Conservation (phyloP, 2,329 filamentous ascomycete species). For the Trichoderma pleuroti region DNA sequence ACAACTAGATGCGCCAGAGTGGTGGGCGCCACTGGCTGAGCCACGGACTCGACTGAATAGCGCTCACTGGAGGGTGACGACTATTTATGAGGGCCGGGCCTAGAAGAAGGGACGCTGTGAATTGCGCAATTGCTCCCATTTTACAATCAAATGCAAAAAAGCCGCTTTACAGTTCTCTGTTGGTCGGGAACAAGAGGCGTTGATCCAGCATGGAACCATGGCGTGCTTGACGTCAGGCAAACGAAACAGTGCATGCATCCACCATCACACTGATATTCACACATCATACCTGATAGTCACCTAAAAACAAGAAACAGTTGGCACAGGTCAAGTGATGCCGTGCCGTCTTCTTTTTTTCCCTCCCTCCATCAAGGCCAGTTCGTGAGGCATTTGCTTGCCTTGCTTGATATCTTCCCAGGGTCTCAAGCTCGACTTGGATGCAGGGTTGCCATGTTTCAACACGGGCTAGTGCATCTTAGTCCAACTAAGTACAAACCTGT, state of each 20-base stretch:
- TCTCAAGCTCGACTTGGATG: not conserved
- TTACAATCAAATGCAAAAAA: not conserved
- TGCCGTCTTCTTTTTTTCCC: not conserved
- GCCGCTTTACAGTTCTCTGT: not conserved
- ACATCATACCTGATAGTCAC: not conserved
- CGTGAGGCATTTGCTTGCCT: not conserved
- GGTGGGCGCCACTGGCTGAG: not conserved
- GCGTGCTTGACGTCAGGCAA: not conserved
- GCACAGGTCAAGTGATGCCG: not conserved
- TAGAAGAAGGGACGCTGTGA: not conserved
- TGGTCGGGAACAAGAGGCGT: not conserved
- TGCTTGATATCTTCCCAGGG: not conserved
- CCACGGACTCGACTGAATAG: not conserved
- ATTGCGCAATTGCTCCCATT: slow-evolving; percentile 5
- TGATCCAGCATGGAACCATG: not conserved
- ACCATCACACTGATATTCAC: not conserved
- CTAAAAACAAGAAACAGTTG: not conserved
- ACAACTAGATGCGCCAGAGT: not conserved
- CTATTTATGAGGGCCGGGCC: not conserved
- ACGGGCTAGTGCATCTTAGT: not conserved
- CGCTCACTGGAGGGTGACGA: not conserved
- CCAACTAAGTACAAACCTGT: not conserved
- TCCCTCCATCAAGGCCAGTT: not conserved
- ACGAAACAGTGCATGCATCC: not conserved
- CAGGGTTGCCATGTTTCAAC: not conserved